A percentile compares a stretch with the other conserved stretches of the same genome.
Evolutionary conservation across 2,329 filamentous ascomycete species (phyloP).

Genomic region (Periglandula ipomoeae): DNA sequence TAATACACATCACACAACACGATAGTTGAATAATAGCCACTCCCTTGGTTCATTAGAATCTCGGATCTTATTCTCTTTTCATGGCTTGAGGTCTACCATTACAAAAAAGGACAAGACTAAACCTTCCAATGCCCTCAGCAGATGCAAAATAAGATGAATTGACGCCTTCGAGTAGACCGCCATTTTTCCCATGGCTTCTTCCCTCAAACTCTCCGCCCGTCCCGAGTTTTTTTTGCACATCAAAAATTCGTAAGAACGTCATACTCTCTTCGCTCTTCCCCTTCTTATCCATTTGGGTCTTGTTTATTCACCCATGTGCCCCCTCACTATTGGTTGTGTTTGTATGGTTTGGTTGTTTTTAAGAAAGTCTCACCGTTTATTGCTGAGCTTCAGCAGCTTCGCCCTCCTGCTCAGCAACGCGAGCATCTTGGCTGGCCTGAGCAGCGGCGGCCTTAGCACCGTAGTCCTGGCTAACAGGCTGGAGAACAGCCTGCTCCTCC

Average conservation of each 20-base stretch:
- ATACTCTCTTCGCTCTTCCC: not conserved
- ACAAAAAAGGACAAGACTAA: slow-evolving; percentile 27
- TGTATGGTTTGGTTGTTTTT: not conserved
- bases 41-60: slow-evolving; percentile 17
- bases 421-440: slow-evolving; percentile 54
- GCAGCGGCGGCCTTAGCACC: slow-evolving; percentile 79
- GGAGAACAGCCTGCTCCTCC: slow-evolving; percentile 92
- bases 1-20: no score
- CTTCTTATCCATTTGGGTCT: slow-evolving; percentile 1
- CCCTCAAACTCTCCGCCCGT: slow-evolving; percentile 6
- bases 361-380: slow-evolving; percentile 23
- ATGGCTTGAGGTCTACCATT: slow-evolving; percentile 27
- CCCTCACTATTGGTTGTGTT: slow-evolving; percentile 13
- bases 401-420: slow-evolving; percentile 47
- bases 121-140: slow-evolving; percentile 27
- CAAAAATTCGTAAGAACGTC: not conserved
- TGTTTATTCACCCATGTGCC: slow-evolving; percentile 11
- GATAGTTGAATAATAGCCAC: no score
- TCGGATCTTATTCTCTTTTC: slow-evolving; percentile 27
- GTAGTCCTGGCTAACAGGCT: slow-evolving; percentile 97
- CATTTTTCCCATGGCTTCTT: slow-evolving; percentile 16
- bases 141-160: slow-evolving; percentile 33
- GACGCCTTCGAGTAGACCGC: slow-evolving; percentile 30
- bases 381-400: slow-evolving; percentile 39
- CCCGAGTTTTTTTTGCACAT: not conserved